Evolutionary conservation across 2,329 filamentous ascomycete species (phyloP).

Genomic region (Didymella lethalis): DNA sequence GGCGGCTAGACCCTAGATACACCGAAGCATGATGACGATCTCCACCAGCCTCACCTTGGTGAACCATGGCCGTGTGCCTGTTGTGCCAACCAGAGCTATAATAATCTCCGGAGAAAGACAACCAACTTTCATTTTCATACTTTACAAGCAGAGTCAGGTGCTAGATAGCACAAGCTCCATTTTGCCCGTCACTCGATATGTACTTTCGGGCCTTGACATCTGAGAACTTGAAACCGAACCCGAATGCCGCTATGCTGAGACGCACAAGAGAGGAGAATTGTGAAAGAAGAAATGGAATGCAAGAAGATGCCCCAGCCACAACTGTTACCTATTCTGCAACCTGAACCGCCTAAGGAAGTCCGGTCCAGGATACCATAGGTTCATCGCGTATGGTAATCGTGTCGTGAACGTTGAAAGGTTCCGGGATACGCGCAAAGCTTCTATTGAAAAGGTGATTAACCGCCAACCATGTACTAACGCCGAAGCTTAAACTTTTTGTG

Average conservation of each 20-base stretch:
- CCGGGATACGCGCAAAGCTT: slow-evolving; percentile 33
- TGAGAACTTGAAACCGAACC: slow-evolving; percentile 21
- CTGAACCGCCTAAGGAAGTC: slow-evolving; percentile 25
- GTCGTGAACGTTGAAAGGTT: slow-evolving; percentile 37
- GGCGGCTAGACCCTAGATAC: slow-evolving; percentile 20
- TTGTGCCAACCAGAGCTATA: no score
- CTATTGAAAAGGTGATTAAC: slow-evolving; percentile 33
- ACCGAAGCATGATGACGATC: slow-evolving; percentile 29
- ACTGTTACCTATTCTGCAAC: slow-evolving; percentile 28
- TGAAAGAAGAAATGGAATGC: slow-evolving; percentile 23
- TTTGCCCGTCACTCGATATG: slow-evolving; percentile 21
- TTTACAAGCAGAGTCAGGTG: slow-evolving; percentile 30
- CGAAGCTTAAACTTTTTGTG: slow-evolving; percentile 43
- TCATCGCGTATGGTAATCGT: slow-evolving; percentile 35
- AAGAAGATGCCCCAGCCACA: slow-evolving; percentile 44
- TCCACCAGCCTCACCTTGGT: not conserved
- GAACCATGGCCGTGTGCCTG: not conserved
- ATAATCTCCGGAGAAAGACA: not conserved
- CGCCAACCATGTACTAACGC: slow-evolving; percentile 43
- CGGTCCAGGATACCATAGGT: slow-evolving; percentile 30
- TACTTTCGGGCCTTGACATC: slow-evolving; percentile 25
- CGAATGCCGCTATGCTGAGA: slow-evolving; percentile 41
- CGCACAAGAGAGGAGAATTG: slow-evolving; percentile 17
- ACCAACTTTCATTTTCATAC: slow-evolving; percentile 30
- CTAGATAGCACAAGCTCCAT: slow-evolving; percentile 2